Conservation (phyloP, 2,329 filamentous ascomycete genomes). For the Sclerotiophoma versabilis region DNA sequence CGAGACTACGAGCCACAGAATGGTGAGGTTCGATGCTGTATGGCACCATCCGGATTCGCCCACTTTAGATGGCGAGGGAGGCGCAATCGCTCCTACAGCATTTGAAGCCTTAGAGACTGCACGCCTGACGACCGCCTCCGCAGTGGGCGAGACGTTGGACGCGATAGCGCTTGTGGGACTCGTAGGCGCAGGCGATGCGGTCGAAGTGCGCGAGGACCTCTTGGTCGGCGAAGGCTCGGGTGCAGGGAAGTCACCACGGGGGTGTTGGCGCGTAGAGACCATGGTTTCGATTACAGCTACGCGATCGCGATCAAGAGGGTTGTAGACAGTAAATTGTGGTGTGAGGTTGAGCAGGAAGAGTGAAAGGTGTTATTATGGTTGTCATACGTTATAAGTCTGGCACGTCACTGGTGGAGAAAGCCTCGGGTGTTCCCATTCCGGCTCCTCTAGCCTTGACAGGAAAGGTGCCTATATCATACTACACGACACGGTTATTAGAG, state of each 20-base stretch:
- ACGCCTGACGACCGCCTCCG: slow-evolving; percentile 32
- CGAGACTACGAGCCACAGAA: slow-evolving; percentile 77
- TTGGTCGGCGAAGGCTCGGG: slow-evolving; percentile 47
- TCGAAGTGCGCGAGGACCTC: slow-evolving; percentile 43
- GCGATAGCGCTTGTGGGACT: slow-evolving; percentile 25
- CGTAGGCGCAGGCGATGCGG: slow-evolving; percentile 40
- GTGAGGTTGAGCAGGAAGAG: neutral
- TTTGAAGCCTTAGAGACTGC: slow-evolving; percentile 30
- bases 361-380: slow-evolving; percentile 3
- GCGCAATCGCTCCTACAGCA: slow-evolving; percentile 21
- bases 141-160: slow-evolving; percentile 21
- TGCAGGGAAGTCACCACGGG: slow-evolving; percentile 45
- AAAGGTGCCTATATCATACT: neutral
- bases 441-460: neutral
- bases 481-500: too few species aligned
- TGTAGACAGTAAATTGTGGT: too few species aligned
- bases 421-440: slow-evolving; percentile 8
- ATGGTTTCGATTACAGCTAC: slow-evolving; percentile 25
- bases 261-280: slow-evolving; percentile 52
- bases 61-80: slow-evolving; percentile 32
- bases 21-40: slow-evolving; percentile 64
- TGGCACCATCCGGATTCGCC: slow-evolving; percentile 59
- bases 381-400: neutral
- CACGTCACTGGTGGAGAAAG: slow-evolving; percentile 12
- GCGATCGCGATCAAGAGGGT: neutral